Percentiles rank a stretch among this genome's conserved stretches.
Conservation (phyloP, 2,329 filamentous ascomycete genomes). For the Cladosporium sp. region DNA sequence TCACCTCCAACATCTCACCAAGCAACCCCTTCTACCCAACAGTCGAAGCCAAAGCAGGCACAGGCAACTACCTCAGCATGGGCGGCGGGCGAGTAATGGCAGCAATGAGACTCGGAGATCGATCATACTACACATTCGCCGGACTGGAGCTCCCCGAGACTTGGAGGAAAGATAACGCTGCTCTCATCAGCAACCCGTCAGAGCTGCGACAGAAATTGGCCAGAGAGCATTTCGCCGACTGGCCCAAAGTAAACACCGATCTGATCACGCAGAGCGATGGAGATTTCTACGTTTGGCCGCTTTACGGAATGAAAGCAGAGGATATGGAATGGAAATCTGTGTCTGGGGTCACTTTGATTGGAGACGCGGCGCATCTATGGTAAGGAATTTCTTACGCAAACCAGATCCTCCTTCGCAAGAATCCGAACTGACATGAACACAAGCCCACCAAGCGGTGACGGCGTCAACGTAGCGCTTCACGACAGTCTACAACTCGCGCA, state of each 20-base stretch:
- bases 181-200: slow-evolving; percentile 28
- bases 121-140: slow-evolving; percentile 19
- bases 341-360: slow-evolving; percentile 50
- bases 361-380: slow-evolving; percentile 59
- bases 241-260: slow-evolving; percentile 39
- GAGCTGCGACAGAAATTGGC: slow-evolving; percentile 37
- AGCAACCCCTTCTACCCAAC: slow-evolving; percentile 27
- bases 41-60: slow-evolving; percentile 24
- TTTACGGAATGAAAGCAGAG: slow-evolving; percentile 52
- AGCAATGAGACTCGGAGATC: slow-evolving; percentile 20
- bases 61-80: slow-evolving; percentile 25
- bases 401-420: background rate
- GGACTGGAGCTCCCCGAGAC: slow-evolving; percentile 18
- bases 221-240: slow-evolving; percentile 38
- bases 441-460: slow-evolving; percentile 52
- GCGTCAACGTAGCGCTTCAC: slow-evolving; percentile 54
- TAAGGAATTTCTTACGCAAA: slow-evolving; percentile 1
- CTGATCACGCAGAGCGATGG: slow-evolving; percentile 40
- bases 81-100: slow-evolving; percentile 19
- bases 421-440: no score
- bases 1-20: slow-evolving; percentile 25
- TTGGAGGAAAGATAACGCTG: slow-evolving; percentile 15
- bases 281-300: slow-evolving; percentile 35
- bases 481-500: slow-evolving; percentile 49
- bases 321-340: slow-evolving; percentile 43